These are phyloP conservation scores for Fonsecaea monophora DNA, from an alignment of 2,329 filamentous ascomycete species.

Conservation along the genomic window DNA sequence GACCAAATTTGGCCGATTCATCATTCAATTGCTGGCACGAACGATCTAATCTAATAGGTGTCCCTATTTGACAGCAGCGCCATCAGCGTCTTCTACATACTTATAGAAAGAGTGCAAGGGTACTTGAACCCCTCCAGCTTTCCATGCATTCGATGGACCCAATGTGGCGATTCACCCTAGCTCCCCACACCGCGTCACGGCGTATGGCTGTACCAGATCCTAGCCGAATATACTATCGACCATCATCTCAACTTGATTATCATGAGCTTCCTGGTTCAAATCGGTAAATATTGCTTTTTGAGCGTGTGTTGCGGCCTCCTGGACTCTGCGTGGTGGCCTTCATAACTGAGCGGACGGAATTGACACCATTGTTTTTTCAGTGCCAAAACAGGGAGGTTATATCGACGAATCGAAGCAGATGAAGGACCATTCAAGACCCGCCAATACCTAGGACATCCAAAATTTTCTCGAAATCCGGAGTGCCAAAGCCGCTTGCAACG, in stretches of 20 bases:
- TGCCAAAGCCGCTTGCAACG: conserved; percentile 50
- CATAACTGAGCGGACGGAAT: background rate
- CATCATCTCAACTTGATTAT: background rate
- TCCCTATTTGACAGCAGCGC: background rate
- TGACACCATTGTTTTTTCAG: background rate
- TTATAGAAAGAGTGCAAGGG: background rate
- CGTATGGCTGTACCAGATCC: background rate
- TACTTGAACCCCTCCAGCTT: background rate
- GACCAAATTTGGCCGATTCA: background rate
- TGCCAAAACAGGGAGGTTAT: background rate
- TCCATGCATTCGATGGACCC: background rate
- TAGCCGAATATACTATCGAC: background rate
- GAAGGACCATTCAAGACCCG: conserved; percentile 4
- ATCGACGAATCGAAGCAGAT: background rate
- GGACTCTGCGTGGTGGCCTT: background rate
- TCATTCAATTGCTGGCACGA: background rate
- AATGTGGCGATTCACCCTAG: background rate
- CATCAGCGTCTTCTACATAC: background rate
- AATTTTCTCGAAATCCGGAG: conserved; percentile 42
- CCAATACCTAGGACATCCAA: conserved; percentile 34
- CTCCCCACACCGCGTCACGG: background rate
- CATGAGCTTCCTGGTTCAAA: background rate
- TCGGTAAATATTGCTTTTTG: background rate
- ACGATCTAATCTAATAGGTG: background rate
- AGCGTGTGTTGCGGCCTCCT: too few relatives aligned